Conservation (phyloP, 129 eudicot species). For the Ambrosia trifida region DNA sequence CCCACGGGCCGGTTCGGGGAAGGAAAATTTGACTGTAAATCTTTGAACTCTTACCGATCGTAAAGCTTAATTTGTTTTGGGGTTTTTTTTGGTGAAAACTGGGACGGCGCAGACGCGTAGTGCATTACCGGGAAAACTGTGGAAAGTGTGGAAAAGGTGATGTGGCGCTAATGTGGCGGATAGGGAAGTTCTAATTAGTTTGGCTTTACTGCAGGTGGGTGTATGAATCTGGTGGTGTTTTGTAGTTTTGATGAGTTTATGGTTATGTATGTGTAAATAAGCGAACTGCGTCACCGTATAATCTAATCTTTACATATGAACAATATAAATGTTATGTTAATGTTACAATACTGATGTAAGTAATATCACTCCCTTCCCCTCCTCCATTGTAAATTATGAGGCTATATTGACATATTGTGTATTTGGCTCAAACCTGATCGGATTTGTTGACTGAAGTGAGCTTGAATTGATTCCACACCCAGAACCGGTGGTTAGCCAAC, state of each 20-base stretch:
- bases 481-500: not conserved
- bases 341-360: too few relatives aligned
- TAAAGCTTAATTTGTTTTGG: too few relatives aligned
- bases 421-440: not conserved
- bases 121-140: too few relatives aligned
- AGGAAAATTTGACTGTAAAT: too few relatives aligned
- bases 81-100: too few relatives aligned
- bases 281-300: not conserved
- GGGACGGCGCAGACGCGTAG: too few relatives aligned
- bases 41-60: too few relatives aligned
- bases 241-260: not conserved
- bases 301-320: not conserved
- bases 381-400: not conserved
- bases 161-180: too few relatives aligned
- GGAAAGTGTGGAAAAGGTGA: too few relatives aligned
- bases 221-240: slow-evolving; percentile 1
- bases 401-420: not conserved
- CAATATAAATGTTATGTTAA: too few relatives aligned
- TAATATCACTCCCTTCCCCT: not conserved
- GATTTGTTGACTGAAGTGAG: not conserved
- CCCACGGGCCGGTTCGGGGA: too few relatives aligned
- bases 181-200: not conserved
- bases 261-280: not conserved
- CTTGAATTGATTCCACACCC: not conserved
- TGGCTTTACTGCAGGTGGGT: not conserved